These are phyloP conservation scores for Kalmusia sp. DNA, from an alignment of 2,329 filamentous ascomycete species.

Conservation along the genomic window DNA sequence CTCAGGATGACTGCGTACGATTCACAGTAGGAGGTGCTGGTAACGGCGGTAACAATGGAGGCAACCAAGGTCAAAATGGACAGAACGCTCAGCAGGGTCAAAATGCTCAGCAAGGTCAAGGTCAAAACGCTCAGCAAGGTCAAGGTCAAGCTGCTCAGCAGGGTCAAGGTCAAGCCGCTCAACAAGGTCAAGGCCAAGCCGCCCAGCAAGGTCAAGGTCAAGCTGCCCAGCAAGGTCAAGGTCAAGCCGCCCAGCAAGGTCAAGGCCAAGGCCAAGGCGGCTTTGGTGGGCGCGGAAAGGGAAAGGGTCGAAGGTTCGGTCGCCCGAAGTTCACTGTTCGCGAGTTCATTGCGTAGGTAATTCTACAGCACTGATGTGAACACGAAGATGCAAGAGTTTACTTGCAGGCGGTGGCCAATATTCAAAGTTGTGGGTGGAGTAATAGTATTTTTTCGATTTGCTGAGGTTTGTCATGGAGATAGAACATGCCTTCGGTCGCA, in stretches of 20 bases:
- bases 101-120: conserved; percentile 11
- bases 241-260: conserved; percentile 10
- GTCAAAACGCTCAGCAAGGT: conserved; percentile 5
- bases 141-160: conserved; percentile 22
- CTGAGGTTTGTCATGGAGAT: conserved; percentile 29
- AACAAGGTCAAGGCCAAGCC: conserved; percentile 18
- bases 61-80: conserved; percentile 10
- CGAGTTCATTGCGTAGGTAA: conserved; percentile 39
- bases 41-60: conserved; percentile 16
- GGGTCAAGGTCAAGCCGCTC: conserved; percentile 15
- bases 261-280: conserved; percentile 9
- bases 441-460: conserved; percentile 38
- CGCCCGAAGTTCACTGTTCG: conserved; percentile 40
- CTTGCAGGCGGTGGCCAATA: neutral
- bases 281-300: conserved; percentile 25
- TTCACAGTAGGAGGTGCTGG: conserved; percentile 50
- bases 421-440: conserved; percentile 24
- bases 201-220: conserved; percentile 17
- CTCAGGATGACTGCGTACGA: conserved; percentile 61
- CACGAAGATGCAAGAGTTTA: conserved; percentile 5
- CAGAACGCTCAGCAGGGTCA: conserved; percentile 24
- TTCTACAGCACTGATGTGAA: conserved; percentile 4
- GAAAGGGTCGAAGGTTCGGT: conserved; percentile 25
- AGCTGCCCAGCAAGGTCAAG: neutral
- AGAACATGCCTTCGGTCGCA: conserved; percentile 30